Conservation (phyloP, 805 yeast genomes). For the Starmerella riodocensis region DNA sequence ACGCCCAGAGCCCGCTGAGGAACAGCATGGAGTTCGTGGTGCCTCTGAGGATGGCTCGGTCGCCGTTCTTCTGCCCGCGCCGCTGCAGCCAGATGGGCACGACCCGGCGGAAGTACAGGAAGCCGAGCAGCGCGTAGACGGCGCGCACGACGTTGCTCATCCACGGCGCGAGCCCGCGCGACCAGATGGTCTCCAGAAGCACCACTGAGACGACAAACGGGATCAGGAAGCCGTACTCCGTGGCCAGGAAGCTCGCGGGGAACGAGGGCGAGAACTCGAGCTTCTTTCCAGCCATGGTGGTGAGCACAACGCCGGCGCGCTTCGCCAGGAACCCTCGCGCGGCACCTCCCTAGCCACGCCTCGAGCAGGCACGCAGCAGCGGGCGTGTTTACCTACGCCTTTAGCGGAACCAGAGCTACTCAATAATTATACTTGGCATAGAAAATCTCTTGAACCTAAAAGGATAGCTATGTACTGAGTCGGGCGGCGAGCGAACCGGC, state of each 20-base stretch:
- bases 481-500: not conserved
- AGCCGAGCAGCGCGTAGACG: not conserved
- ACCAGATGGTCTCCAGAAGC: constrained; percentile 2
- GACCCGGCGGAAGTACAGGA: constrained; percentile 1
- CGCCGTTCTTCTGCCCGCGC: constrained; percentile 3
- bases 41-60: constrained; percentile 5
- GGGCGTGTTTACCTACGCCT: too few relatives aligned
- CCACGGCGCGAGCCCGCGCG: not conserved
- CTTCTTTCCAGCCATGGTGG: constrained; percentile 1
- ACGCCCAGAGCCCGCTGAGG: constrained; percentile 1
- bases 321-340: too few relatives aligned
- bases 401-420: too few relatives aligned
- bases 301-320: too few relatives aligned
- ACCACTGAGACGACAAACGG: not conserved
- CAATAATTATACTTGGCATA: too few relatives aligned
- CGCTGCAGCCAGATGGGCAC: not conserved
- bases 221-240: not conserved
- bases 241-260: not conserved
- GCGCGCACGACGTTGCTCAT: constrained; percentile 2
- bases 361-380: too few relatives aligned
- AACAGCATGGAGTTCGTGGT: constrained; percentile 3
- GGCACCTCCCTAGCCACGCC: too few relatives aligned
- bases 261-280: constrained; percentile 8
- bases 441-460: too few relatives aligned
- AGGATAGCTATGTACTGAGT: too few relatives aligned